Evolutionary conservation across 768 basidiomycete genomes (phyloP), one percentile per base, ranked within the genome.

Genomic region (Symmetrospora coprosmae): DNA sequence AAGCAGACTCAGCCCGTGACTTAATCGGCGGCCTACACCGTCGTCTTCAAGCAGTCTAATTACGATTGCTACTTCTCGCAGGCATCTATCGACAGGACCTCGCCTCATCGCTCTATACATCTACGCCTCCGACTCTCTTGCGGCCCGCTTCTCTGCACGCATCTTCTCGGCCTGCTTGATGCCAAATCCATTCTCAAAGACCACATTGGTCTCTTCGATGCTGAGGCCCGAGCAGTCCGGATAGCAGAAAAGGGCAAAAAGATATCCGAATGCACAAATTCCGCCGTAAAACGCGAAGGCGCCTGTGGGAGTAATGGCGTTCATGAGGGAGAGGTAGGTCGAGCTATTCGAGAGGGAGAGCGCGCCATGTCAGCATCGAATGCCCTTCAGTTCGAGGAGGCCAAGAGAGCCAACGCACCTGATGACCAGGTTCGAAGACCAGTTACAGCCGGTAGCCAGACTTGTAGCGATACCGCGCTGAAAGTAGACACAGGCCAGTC

Each of bases 261-360:
- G 23, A 76, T 79, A 82, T 3, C 67, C 69, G 51, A n/a, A 21
- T 8, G 49, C n/a, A 46, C 58, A 63, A 31, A 48, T 19, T 16
- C 37, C 67, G 34, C 62, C 66, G 60, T 67, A 68, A 50, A 68
- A 61, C 5, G 64, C 69, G 52, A 68, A 69, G 8, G 67, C 61
- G 27, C 68, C 68, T 0, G 62, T 60, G 9, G 66, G 63, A 9
- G 68, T 66, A 48, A 68, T 66, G 17, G 48, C 73, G 21, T 78
- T 75, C 81, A 87, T 86, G 48, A 88, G 78, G 7, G 82, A 83
- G 47, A 86, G 80, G 72, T 86, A 88, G 7, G 87, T 88, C 17
- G 83, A 79, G 5, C 80, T 80, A 67, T 87, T 85, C 66, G 87
- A 76, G 30, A 87, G 75, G 71, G 87, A n/a, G n/a, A n/a, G n/a